Evolutionary conservation across 768 basidiomycete genomes (phyloP), one percentile per base, ranked within the genome.

Genomic region (Termitomyces sp.): DNA sequence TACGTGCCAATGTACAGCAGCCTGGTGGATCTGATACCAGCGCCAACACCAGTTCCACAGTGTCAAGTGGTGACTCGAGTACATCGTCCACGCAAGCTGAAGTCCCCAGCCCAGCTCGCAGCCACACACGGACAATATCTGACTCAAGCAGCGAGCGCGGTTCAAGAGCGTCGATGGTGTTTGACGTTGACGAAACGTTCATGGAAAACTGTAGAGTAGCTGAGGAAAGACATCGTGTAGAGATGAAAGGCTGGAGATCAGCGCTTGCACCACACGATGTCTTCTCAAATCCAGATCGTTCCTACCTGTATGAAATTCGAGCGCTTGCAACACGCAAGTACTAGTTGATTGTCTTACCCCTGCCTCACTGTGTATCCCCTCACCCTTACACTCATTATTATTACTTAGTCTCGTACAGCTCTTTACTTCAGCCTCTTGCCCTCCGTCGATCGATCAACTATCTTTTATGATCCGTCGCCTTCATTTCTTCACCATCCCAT

Each of bases 241-340:
- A 97, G 72, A 89, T 94, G 80, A 88, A 84, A 61, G 89, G 89
- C 5, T 96, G 93, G 94, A 77, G 71, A 65, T 63, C 73, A 17
- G 60, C 68, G 14, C 62, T 76, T 16, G 61, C 73, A 30, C 71
- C 63, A 55, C 70, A 71, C 43, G 76, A 76, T 55, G 61, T 71
- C 28, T 74, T 72, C 51, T 60, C 70, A 23, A 76, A 79, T 54
- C 74, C 80, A 34, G 85, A 86, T 65, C 82, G 86, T 56, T 79
- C 81, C 39, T 79, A 82, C 64, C 76, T 94, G 35, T 88, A 82
- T 70, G 91, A 93, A 70, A 92, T 94, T 59, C 84, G 91, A 60
- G 88, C 86, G 25, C 80, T 94, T 55, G 91, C 91, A 16, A 91
- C 88, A n/a, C 83, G 89, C 69, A 86, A 84, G 69, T 91, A 92